Base-by-base conservation (phyloP, 1,284 basidiomycete genomes). In the Neonothopanus nambi region DNA sequence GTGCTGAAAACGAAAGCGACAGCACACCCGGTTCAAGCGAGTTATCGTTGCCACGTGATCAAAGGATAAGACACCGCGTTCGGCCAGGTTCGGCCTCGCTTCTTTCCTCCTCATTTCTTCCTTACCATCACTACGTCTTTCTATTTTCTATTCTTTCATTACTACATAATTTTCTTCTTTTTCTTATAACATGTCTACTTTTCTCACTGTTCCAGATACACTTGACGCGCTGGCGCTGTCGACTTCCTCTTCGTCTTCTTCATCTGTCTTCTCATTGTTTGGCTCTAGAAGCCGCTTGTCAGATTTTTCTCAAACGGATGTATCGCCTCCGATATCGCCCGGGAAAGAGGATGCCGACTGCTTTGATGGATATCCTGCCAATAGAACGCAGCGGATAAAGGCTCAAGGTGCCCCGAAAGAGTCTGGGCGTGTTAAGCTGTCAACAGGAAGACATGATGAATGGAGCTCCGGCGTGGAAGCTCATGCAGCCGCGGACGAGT, bases 201-300 rank as follows among this genome's bases (percentile, higher is more conserved):
- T 41, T 47, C 45, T 48, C 33, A 30, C 45, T 21, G 15, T 37
- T 30, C 30, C 51, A 12, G 37, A 33, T 37, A 43, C 28, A 39
- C 46, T 54, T 17, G 52, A 48, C 44, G 41, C 18, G 52, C 52
- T 54, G 52, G 52, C 21, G 45, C 47, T 54, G 39, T 54, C 52
- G n/a, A 24, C 21, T 33, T 54, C 52, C 17, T 48, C 46, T 35
- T 48, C 52, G 41, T 48, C 46, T 30, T 35, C 47, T 11, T 54
- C 38, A 36, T 54, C 52, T 17, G 33, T 45, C n/a, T 39, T n/a
- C 23, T 48, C 52, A 17, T 41, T 48, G 23, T 48, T 54, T 54
- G 46, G 24, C 11, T 28, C 17, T 20, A 23, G 37, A 15, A 9
- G 2, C 8, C 18, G 37, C 21, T 20, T 42, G 11, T 40, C 42